These are phyloP conservation scores for Globisporangium canariense DNA, from an alignment of 352 stramenopile species.

Conservation along the genomic window DNA sequence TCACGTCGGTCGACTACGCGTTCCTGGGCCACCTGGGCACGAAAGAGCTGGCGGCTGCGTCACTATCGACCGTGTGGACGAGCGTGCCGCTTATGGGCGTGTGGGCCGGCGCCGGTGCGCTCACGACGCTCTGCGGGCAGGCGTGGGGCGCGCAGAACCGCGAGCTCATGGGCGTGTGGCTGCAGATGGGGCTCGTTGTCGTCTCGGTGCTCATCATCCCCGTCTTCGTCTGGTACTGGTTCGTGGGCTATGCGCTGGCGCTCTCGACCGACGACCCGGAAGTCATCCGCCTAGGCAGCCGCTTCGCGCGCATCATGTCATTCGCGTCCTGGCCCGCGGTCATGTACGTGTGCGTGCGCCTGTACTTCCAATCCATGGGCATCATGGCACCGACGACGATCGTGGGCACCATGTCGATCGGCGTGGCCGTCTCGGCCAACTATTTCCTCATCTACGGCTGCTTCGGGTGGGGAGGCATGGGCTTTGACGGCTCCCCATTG, in stretches of 20 bases:
- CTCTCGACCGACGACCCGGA: slow-evolving; percentile 59
- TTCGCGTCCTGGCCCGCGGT: slow-evolving; percentile 74
- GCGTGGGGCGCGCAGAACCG: slow-evolving; percentile 36
- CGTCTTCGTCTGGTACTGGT: slow-evolving; percentile 40
- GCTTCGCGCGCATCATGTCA: slow-evolving; percentile 74
- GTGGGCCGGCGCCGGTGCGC: slow-evolving; percentile 61
- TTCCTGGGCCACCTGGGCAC: slow-evolving; percentile 63
- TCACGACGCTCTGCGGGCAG: slow-evolving; percentile 50
- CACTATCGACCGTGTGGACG: slow-evolving; percentile 72
- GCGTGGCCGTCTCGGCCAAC: slow-evolving; percentile 58
- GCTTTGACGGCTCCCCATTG: slow-evolving; percentile 74
- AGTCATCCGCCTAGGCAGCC: slow-evolving; percentile 56
- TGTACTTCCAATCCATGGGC: slow-evolving; percentile 85
- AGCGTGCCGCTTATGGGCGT: slow-evolving; percentile 62
- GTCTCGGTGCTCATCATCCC: slow-evolving; percentile 26
- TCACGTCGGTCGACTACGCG: slow-evolving; percentile 35
- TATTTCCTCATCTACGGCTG: slow-evolving; percentile 62
- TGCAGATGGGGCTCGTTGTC: slow-evolving; percentile 35
- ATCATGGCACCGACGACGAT: slow-evolving; percentile 73
- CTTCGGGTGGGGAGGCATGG: slow-evolving; percentile 54
- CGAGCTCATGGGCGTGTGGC: slow-evolving; percentile 33
- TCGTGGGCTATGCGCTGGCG: slow-evolving; percentile 47
- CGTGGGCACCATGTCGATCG: slow-evolving; percentile 64
- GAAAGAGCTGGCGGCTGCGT: slow-evolving; percentile 66
- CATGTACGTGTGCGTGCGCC: slow-evolving; percentile 70